Base-by-base conservation (phyloP, 345 rosid species). In the Hirschfeldia incana region DNA sequence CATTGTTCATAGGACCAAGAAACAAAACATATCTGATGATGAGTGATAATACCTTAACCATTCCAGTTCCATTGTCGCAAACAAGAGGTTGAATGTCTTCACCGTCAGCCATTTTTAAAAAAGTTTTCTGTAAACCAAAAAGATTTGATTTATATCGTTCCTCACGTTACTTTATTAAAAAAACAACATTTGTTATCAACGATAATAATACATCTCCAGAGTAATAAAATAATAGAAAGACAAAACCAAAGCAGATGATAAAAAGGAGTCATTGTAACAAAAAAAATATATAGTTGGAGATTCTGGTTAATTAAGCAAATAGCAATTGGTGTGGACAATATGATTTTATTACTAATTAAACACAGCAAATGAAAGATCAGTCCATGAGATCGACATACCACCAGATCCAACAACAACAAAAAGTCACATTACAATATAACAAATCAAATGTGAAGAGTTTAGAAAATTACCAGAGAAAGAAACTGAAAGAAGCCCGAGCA, bases 1-100 rank as follows among this genome's bases (percentile, higher is more conserved):
- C 82, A 73, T 62, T 73, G 57, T 67, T 67, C 32, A 37, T 27
- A 28, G 9, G 29, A 78, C 32, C 72, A 65, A 28, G 57, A 55
- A 55, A 3, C 44, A 37, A 37, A 37, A 21, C 59, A 11, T 37
- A 72, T 27, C 30, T 21, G 12, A 33, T 21, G 21, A 1, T 21
- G 21, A 70, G 6, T 9, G 12, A 21, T 53, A 26, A 17, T 15
- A 88, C 92, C 88, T 88, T 88, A 12, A 88, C 92, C 92, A 88
- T 88, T 86, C 89, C 89, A 76, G 90, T 88, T 79, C 92, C 92
- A 87, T 89, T 89, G 75, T 89, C 90, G 28, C 87, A 86, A 21
- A 88, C 90, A 69, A 88, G 90, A 72, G 92, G 92, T 82, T 88
- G 92, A 76, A 93, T 93, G 81, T 93, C 98, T 88, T 93, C 98